Conservation (phyloP, 139 green algal genomes). For the Chlamydomonas schloesseri region DNA sequence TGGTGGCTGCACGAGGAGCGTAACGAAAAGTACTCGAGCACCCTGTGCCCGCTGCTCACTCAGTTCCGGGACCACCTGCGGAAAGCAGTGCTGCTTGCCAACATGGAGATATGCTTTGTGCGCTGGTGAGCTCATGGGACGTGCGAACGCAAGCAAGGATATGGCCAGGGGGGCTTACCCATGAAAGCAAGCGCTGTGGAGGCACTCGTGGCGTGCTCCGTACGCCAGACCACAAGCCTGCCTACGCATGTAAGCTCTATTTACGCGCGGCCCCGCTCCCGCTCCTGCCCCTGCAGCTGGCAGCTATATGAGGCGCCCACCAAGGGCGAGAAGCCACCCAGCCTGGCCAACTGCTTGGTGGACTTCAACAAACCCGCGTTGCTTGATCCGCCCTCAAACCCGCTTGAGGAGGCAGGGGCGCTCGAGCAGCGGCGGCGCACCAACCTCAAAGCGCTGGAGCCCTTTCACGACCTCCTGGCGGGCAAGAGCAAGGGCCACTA, state of each 20-base stretch:
- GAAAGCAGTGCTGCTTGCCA: not conserved
- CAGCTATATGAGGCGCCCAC: too few species aligned
- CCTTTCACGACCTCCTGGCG: not conserved
- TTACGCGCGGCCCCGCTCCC: not conserved
- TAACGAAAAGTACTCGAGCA: not conserved
- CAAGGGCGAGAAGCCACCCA: too few species aligned
- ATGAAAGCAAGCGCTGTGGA: too few species aligned
- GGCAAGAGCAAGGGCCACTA: not conserved
- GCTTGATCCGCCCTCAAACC: not conserved
- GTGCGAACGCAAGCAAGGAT: too few species aligned
- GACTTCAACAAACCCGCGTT: not conserved
- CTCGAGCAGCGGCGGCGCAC: not conserved
- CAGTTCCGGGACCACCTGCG: not conserved
- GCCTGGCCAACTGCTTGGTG: not conserved
- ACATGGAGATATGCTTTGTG: constrained; percentile 2
- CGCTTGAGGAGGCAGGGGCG: not conserved
- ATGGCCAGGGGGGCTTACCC: too few species aligned
- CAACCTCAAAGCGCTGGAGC: not conserved
- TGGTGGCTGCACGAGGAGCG: not conserved
- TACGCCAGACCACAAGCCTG: too few species aligned
- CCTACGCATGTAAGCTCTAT: too few species aligned
- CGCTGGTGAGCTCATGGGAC: not conserved
- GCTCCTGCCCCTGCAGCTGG: not conserved
- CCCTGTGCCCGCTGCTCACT: not conserved
- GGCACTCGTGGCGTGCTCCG: too few species aligned